Conservation (phyloP, 164 flowering plant species). For the Echeveria elegans region DNA sequence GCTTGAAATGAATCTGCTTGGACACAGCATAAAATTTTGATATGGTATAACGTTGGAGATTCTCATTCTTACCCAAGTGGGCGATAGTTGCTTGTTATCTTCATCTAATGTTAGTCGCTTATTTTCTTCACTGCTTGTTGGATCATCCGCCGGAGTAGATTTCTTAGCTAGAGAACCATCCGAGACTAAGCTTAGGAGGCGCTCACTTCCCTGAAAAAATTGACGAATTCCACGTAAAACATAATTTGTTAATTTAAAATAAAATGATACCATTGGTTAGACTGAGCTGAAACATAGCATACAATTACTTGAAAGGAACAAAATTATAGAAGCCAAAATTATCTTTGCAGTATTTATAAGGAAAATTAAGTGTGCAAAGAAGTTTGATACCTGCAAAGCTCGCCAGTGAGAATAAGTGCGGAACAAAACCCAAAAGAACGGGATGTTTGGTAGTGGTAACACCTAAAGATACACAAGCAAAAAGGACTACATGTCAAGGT, state of each 20-base stretch:
- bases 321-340: background rate
- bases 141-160: conserved; percentile 11
- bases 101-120: conserved; percentile 15
- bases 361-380: background rate
- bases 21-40: background rate
- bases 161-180: conserved; percentile 25
- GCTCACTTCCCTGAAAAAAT: conserved; percentile 68
- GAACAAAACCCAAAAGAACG: conserved; percentile 87
- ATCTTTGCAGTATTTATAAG: background rate
- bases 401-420: conserved; percentile 96
- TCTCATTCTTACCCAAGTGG: conserved; percentile 40
- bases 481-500: background rate
- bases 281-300: background rate
- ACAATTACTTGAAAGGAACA: no score
- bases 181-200: conserved; percentile 64
- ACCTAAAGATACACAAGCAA: conserved; percentile 28
- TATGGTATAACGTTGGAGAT: background rate
- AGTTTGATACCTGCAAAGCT: conserved; percentile 59
- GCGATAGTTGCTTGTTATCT: conserved; percentile 12
- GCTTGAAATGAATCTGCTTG: background rate
- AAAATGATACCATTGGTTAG: background rate
- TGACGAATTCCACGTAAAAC: background rate
- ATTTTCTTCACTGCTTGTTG: conserved; percentile 12
- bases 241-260: background rate
- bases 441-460: conserved; percentile 83